A percentile compares a stretch with the other conserved stretches of the same genome.
These are phyloP conservation scores for Pleurotus ostreatus DNA, from an alignment of 768 basidiomycete genomes.

Conservation along the genomic window DNA sequence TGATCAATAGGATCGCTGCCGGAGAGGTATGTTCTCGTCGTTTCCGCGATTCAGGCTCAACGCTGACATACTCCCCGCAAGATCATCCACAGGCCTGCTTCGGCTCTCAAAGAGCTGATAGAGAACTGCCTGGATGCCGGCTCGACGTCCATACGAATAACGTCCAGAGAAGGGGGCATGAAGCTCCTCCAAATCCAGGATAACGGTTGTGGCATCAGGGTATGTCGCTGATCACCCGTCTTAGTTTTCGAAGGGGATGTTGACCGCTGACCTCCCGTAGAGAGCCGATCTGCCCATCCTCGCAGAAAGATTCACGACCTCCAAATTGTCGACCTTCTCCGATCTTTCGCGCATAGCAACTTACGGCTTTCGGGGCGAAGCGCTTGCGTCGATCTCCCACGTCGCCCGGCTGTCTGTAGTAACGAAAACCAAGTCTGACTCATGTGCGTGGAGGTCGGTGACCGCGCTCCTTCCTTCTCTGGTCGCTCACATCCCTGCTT, in stretches of 20 bases:
- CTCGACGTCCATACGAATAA: constrained; percentile 79
- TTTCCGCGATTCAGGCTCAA: background rate
- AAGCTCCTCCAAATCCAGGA: constrained; percentile 95
- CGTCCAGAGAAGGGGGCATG: constrained; percentile 92
- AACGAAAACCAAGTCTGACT: constrained; percentile 83
- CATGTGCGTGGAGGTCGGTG: constrained; percentile 91
- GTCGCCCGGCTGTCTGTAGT: constrained; percentile 84
- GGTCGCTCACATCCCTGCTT: constrained; percentile 8
- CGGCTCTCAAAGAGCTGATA: constrained; percentile 92
- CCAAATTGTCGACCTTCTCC: constrained; percentile 82
- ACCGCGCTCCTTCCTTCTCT: background rate
- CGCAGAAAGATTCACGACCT: constrained; percentile 94
- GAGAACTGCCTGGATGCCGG: constrained; percentile 97
- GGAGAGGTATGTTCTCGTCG: constrained; percentile 44
- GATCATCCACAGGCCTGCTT: constrained; percentile 89
- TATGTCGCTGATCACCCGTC: constrained; percentile 31
- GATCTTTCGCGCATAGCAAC: constrained; percentile 83
- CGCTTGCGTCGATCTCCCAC: constrained; percentile 92
- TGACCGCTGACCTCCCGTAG: constrained; percentile 32
- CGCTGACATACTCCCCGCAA: constrained; percentile 19
- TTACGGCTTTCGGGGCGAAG: constrained; percentile 97
- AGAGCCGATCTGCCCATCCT: constrained; percentile 86
- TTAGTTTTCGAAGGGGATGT: background rate
- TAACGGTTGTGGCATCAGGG: constrained; percentile 92
- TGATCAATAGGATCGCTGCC: constrained; percentile 91